Conservation (phyloP, 805 yeast species). For the Tetrapisispora phaffii region DNA sequence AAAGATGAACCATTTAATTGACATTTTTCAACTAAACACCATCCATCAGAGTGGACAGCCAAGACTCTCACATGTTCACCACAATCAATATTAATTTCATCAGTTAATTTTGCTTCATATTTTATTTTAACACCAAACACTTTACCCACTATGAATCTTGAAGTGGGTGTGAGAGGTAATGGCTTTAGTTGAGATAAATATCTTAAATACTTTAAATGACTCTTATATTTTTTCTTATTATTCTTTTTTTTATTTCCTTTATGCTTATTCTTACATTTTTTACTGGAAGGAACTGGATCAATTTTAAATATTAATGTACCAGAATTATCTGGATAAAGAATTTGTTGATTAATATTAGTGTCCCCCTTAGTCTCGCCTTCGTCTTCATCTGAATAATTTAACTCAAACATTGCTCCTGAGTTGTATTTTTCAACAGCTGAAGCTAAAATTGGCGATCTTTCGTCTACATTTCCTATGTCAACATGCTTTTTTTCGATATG, state of each 20-base stretch:
- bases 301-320: conserved; percentile 1
- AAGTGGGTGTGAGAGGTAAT: conserved; percentile 16
- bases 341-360: background rate
- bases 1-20: conserved; percentile 14
- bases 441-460: conserved; percentile 19
- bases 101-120: conserved; percentile 29
- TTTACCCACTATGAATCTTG: conserved; percentile 4
- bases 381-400: background rate
- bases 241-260: conserved; percentile 2
- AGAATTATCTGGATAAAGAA: background rate
- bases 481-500: conserved; percentile 13
- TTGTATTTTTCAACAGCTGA: background rate
- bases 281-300: conserved; percentile 4
- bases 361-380: background rate
- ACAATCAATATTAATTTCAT: conserved; percentile 26
- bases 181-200: conserved; percentile 13
- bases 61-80: conserved; percentile 31
- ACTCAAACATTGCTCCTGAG: background rate
- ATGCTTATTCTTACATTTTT: conserved; percentile 1
- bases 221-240: conserved; percentile 8
- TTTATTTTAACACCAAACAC: conserved; percentile 15
- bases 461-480: conserved; percentile 9
- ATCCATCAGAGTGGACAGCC: conserved; percentile 36
- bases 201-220: conserved; percentile 11
- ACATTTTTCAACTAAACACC: conserved; percentile 36